Base-by-base conservation (phyloP, 2,329 filamentous ascomycete genomes). In the Phoma sp. region DNA sequence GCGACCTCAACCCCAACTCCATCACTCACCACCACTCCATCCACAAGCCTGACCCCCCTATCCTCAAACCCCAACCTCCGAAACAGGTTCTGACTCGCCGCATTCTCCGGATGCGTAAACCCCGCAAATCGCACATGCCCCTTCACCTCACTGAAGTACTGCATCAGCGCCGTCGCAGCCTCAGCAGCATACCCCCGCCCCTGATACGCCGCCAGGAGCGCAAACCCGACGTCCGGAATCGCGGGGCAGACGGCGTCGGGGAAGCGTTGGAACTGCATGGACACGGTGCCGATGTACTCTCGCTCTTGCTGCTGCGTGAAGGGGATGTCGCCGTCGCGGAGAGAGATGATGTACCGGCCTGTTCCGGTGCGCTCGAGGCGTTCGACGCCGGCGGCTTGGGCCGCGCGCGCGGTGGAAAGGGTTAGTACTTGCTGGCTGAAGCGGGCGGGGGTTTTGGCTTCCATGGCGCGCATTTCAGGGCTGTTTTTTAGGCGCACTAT, bases 261-360 rank as follows among this genome's bases (percentile, higher is more conserved):
- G 13, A 51, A 63, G 32, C 62, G 63, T 1, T 63, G 55, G 6
- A 58, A 47, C 19, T 71, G 65, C 43, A 71, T 68, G 8, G 67
- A 65, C 1, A 72, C 62, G 13, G 55, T 57, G 12, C 61, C 68
- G 2, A 69, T 55, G 19, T 47, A 47, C 37, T 43, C 46, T 10
- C 48, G 24, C 6, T 46, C 13, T 10, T 25, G 24, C 3, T 37
- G 22, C 9, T 29, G 21, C 2, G 15, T 43, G 36, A 51, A 50
- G 0, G 24, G 8, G 8, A 38, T 3, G 31, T 24, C 43, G 4
- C 27, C 21, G 24, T 33, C 19, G 4, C 43, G 43, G 8, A 72
- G 60, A 3, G 60, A 64, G 31, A 74, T 56, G 2, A 74, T 59
- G 38, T 65, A 73, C 0, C 63, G 65, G 1, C 71, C 71, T 45